These are phyloP conservation scores for Chaetomium olivaceum DNA, from an alignment of 2,329 filamentous ascomycete species.

Conservation along the genomic window DNA sequence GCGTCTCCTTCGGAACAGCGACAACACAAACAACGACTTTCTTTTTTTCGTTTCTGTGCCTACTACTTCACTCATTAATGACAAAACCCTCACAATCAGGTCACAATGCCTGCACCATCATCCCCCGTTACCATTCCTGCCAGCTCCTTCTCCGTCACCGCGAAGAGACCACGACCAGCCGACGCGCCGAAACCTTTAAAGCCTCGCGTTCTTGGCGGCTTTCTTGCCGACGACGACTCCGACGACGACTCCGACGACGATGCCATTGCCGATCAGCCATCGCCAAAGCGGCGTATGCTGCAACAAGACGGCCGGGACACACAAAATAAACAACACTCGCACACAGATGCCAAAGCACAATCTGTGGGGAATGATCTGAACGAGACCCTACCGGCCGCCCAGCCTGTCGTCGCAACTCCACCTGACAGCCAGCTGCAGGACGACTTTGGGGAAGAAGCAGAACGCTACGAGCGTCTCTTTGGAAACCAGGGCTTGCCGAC, in stretches of 20 bases:
- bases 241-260: conserved; percentile 47
- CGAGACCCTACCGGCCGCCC: conserved; percentile 3
- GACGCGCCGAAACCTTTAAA: conserved; percentile 37
- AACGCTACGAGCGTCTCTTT: conserved; percentile 33
- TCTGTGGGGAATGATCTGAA: background rate
- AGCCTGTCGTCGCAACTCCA: conserved; percentile 25
- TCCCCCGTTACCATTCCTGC: conserved; percentile 35
- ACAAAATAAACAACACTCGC: background rate
- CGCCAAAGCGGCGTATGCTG: conserved; percentile 48
- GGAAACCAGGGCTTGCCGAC: conserved; percentile 19
- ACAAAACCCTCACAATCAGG: background rate
- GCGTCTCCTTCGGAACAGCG: background rate
- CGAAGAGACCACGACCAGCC: conserved; percentile 43
- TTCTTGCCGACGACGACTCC: conserved; percentile 47
- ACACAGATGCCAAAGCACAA: background rate
- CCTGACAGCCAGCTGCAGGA: conserved; percentile 30
- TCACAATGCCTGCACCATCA: conserved; percentile 32
- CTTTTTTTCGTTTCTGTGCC: no score
- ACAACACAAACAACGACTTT: background rate
- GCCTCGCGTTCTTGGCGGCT: conserved; percentile 44
- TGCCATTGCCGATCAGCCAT: conserved; percentile 36
- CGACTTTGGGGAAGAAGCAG: conserved; percentile 29
- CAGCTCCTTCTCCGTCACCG: conserved; percentile 36
- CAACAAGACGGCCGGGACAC: conserved; percentile 32
- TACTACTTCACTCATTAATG: no score